Evolutionary conservation across 257 asterid species (phyloP).

Genomic region (Gentiana dahurica): DNA sequence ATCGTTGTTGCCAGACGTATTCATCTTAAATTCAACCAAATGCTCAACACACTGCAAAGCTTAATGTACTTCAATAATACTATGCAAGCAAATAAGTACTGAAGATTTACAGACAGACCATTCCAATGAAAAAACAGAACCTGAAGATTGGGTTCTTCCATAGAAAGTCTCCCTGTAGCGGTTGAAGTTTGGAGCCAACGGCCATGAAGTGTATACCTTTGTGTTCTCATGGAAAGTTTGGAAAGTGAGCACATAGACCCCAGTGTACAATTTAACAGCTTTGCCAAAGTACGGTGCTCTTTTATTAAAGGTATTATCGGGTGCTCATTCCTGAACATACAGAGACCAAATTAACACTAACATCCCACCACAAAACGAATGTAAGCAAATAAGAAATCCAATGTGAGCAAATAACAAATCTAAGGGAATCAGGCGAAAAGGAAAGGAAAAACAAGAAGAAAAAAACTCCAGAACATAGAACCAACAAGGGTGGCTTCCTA

Average conservation of each 20-base stretch:
- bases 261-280: constrained; percentile 79
- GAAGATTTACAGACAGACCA: not conserved
- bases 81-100: constrained; percentile 3
- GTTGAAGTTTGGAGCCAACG: constrained; percentile 99
- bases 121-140: constrained; percentile 20
- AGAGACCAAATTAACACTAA: constrained; percentile 7
- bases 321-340: constrained; percentile 69
- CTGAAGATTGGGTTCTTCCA: constrained; percentile 99
- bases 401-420: not conserved
- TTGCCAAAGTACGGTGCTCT: constrained; percentile 86
- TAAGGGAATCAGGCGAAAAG: too few species aligned
- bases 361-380: not conserved
- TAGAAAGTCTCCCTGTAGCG: constrained; percentile 90
- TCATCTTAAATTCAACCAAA: constrained; percentile 67
- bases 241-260: constrained; percentile 89
- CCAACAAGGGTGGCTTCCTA: too few species aligned
- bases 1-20: constrained; percentile 23
- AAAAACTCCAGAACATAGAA: too few species aligned
- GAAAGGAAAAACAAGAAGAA: too few species aligned
- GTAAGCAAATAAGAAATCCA: not conserved
- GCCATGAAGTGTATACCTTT: constrained; percentile 83
- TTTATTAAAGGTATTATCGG: constrained; percentile 75
- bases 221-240: constrained; percentile 70
- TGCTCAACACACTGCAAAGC: constrained; percentile 73
- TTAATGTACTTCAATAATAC: constrained; percentile 2